Evolutionary conservation across 148 eudicot genomes (phyloP), one percentile per base, ranked within the genome.

Genomic region (Gaultheria prostrata): DNA sequence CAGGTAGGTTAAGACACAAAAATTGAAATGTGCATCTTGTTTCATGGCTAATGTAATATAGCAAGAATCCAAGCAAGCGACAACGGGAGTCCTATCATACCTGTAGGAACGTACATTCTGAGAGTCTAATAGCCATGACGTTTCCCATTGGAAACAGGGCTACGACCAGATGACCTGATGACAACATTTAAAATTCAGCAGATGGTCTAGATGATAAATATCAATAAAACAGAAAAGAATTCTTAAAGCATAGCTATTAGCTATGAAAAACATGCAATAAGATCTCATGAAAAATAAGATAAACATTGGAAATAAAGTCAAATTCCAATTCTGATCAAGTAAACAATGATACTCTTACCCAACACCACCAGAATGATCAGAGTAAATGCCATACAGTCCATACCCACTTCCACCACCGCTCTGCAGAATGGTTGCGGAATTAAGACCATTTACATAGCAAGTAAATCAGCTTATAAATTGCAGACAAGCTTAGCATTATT

Each of bases 371-470:
- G 89, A 86, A 69, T 87, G 94, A 63, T 93, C 89, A 51, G 95
- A 87, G 82, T 94, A 93, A 83, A 90, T 88, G 45, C 94, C 97
- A 91, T 96, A 94, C 33, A 85, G 87, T 59, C 92, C 96, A 82
- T 93, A 93, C 67, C 85, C 88, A 89, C 92, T 85, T 75, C 88
- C 87, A 28, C 92, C 89, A 59, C 86, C 87, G 26, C 91, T 84
- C 98, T 95, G 91, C 78, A 88, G 54, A 82, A 83, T 54, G 49
- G 33, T 33, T 39, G 32, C 61, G n/a, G 59, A 24, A 11, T 45
- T 30, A 39, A 76, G 39, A 76, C 32, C 56, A 32, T 35, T 65
- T 67, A 81, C 48, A 17, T 80, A 57, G 53, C 14, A 14, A 59
- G 17, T 11, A 30, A 77, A 63, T 53, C 46, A 32, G 50, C 45